Conservation (phyloP, 768 basidiomycete species). For the Crassisporium funariophilum region DNA sequence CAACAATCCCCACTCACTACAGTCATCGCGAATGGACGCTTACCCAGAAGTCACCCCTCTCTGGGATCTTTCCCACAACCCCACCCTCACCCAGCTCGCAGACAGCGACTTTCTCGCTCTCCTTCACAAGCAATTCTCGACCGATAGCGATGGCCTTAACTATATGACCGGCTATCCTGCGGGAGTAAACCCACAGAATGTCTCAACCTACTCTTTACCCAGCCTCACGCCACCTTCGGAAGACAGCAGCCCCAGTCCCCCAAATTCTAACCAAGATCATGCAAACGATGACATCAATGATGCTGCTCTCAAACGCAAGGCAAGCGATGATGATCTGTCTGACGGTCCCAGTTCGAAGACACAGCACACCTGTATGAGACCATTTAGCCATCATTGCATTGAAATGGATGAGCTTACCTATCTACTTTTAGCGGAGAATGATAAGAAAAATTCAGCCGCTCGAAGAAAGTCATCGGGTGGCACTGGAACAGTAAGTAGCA, state of each 20-base stretch:
- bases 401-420: background rate
- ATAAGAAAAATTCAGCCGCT: conserved; percentile 26
- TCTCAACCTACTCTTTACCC: conserved; percentile 50
- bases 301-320: conserved; percentile 73
- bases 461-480: conserved; percentile 40
- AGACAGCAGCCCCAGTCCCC: conserved; percentile 80
- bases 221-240: conserved; percentile 66
- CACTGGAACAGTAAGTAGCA: conserved; percentile 27
- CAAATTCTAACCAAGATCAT: conserved; percentile 44
- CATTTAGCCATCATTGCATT: background rate
- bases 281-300: conserved; percentile 46
- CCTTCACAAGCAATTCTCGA: conserved; percentile 74
- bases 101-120: conserved; percentile 80
- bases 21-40: conserved; percentile 47
- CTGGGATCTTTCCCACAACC: conserved; percentile 68
- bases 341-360: conserved; percentile 70
- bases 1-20: conserved; percentile 10
- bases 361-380: conserved; percentile 62
- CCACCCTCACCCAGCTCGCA: conserved; percentile 62
- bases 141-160: conserved; percentile 14
- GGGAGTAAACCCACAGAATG: conserved; percentile 61
- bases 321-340: conserved; percentile 61
- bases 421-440: conserved; percentile 8
- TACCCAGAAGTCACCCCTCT: conserved; percentile 50
- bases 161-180: conserved; percentile 33